A percentile compares a stretch with the other conserved stretches of the same genome.
Conservation (phyloP, 192 early-diverging fungal species). For the Podila epigama region DNA sequence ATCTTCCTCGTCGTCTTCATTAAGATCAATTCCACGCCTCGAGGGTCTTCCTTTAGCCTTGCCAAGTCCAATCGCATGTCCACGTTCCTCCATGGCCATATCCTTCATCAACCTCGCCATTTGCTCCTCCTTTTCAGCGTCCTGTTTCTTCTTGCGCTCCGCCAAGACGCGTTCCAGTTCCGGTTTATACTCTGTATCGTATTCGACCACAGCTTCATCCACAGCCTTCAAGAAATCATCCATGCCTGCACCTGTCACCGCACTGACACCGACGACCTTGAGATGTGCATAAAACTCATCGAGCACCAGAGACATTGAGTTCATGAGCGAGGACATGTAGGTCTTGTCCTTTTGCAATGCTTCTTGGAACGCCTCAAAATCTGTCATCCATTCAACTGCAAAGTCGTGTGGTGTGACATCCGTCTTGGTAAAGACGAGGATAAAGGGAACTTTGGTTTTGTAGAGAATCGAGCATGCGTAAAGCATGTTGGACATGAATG, state of each 20-base stretch:
- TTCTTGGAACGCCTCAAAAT: conserved; percentile 94
- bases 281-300: conserved; percentile 95
- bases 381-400: conserved; percentile 95
- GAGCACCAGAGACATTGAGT: conserved; percentile 94
- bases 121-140: conserved; percentile 72
- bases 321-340: conserved; percentile 94
- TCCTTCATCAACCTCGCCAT: conserved; percentile 87
- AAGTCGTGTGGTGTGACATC: conserved; percentile 92
- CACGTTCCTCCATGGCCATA: conserved; percentile 75
- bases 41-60: conserved; percentile 8
- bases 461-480: conserved; percentile 98
- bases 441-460: conserved; percentile 96
- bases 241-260: conserved; percentile 93
- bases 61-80: conserved; percentile 38
- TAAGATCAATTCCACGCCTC: conserved; percentile 2
- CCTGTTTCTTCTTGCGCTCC: conserved; percentile 65
- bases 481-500: conserved; percentile 99
- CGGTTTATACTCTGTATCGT: conserved; percentile 88
- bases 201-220: conserved; percentile 83
- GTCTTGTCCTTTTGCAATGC: conserved; percentile 82
- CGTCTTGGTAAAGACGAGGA: conserved; percentile 96
- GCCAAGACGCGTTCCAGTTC: conserved; percentile 77
- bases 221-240: conserved; percentile 87
- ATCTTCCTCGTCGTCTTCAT: conserved; percentile 37
- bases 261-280: conserved; percentile 87